Evolutionary conservation across 2,329 filamentous ascomycete genomes (phyloP).

Genomic region (Diaporthe sp.): DNA sequence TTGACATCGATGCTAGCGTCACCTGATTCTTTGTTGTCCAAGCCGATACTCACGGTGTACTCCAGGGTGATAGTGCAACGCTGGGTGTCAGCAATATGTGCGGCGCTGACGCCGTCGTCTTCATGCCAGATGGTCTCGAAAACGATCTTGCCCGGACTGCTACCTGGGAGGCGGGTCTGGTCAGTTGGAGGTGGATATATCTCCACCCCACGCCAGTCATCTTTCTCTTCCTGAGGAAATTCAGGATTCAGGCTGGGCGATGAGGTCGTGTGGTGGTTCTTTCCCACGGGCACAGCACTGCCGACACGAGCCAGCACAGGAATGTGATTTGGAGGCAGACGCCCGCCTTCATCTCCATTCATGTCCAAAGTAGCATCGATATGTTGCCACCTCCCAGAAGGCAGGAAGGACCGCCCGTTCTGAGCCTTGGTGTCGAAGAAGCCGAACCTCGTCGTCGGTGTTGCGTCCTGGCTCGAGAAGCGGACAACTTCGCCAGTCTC

Average conservation of each 20-base stretch:
- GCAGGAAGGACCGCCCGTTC: not conserved
- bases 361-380: not conserved
- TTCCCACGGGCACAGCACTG: slow-evolving; percentile 7
- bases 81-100: slow-evolving; percentile 42
- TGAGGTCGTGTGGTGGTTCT: slow-evolving; percentile 21
- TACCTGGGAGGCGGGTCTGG: slow-evolving; percentile 16
- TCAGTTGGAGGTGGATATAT: slow-evolving; percentile 50
- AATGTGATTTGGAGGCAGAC: not conserved
- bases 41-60: not conserved
- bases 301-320: not conserved
- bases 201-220: slow-evolving; percentile 53
- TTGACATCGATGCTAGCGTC: not conserved
- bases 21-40: not conserved
- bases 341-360: not conserved
- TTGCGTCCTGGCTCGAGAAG: slow-evolving; percentile 1
- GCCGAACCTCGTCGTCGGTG: slow-evolving; percentile 5
- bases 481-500: not conserved
- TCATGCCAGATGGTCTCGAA: slow-evolving; percentile 50
- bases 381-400: not conserved
- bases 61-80: slow-evolving; percentile 14
- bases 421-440: slow-evolving; percentile 17
- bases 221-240: slow-evolving; percentile 48
- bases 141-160: slow-evolving; percentile 26
- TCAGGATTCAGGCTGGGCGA: slow-evolving; percentile 46
- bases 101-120: slow-evolving; percentile 50